Evolutionary conservation across 2,329 filamentous ascomycete species (phyloP), one percentile per base, ranked within the genome.

Genomic region (Lecanicillium sp.): DNA sequence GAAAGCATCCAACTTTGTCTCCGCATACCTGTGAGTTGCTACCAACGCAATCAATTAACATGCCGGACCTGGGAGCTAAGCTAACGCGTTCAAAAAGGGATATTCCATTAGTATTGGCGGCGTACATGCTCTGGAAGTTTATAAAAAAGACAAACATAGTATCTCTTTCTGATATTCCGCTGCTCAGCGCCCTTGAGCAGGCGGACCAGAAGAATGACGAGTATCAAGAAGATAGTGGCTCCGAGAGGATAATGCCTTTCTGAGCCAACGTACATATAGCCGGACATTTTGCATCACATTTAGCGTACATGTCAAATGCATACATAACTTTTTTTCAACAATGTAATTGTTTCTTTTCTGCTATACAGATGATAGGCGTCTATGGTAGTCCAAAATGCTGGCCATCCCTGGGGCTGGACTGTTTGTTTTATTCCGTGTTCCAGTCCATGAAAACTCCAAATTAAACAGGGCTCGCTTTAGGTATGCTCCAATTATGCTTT

Each of bases 111-210:
- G 74, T 81, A 0, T 47, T 73, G 1, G 54, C 51, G 8, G 71
- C 74, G 8, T 86, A 73, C 49, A 45, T 71, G 11, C 68, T 75
- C 33, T 86, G 80, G 75, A 86, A 87, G 56, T 56, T 79, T 27
- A 61, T 72, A 52, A 83, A 81, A 53, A 71, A 74, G 46, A 81
- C 81, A 0, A 72, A 71, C 40, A 51, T 76, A 9, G 60, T 74
- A 7, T 54, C 67, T 0, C 55, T 80, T 4, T 57, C 64, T 10
- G 62, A 68, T 4, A 69, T 81, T 28, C 71, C 74, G 0, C 55
- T 81, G 0, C 52, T 58, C 2, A 66, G 69, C 8, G 74, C 74
- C 0, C 63, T 81, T 3, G 61, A 67, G 14, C 69, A 73, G 47
- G 61, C 60, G 10, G 64, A 67, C 14, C 44, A 50, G 29, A 44